These are phyloP conservation scores for Plantago major DNA, from an alignment of 257 asterid genomes.

Conservation along the genomic window DNA sequence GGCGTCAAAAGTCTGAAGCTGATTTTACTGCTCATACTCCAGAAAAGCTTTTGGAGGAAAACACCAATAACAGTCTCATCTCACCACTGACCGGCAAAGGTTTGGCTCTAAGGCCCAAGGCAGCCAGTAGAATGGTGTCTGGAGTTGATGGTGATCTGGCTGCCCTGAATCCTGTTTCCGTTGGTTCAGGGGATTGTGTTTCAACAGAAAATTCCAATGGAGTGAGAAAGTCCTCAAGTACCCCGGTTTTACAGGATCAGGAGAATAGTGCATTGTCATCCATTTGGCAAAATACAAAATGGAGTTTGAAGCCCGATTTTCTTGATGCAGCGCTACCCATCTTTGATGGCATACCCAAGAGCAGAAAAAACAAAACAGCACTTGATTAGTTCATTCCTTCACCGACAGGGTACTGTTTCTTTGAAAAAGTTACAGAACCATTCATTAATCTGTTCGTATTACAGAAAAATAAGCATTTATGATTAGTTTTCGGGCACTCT, in stretches of 20 bases:
- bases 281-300: conserved; percentile 62
- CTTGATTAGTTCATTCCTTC: conserved; percentile 45
- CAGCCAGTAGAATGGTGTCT: conserved; percentile 37
- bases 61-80: conserved; percentile 30
- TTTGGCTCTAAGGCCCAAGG: conserved; percentile 70
- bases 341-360: conserved; percentile 69
- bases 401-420: not conserved
- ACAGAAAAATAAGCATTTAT: conserved; percentile 18
- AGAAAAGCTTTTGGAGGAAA: conserved; percentile 68
- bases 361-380: conserved; percentile 66
- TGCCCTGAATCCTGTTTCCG: conserved; percentile 30
- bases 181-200: conserved; percentile 47
- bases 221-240: conserved; percentile 67
- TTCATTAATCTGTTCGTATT: conserved; percentile 21
- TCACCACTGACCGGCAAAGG: conserved; percentile 56
- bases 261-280: conserved; percentile 49
- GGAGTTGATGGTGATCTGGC: conserved; percentile 51
- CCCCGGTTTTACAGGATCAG: conserved; percentile 67
- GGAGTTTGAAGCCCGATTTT: conserved; percentile 77
- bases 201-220: conserved; percentile 31
- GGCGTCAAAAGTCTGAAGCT: conserved; percentile 56
- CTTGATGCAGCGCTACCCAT: conserved; percentile 74
- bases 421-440: conserved; percentile 16
- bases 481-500: conserved; percentile 24
- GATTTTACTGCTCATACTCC: conserved; percentile 45